phyloP scores from a whole-genome alignment of 2,329 filamentous ascomycete genomes.

The Fusarium incarnatum region DNA sequence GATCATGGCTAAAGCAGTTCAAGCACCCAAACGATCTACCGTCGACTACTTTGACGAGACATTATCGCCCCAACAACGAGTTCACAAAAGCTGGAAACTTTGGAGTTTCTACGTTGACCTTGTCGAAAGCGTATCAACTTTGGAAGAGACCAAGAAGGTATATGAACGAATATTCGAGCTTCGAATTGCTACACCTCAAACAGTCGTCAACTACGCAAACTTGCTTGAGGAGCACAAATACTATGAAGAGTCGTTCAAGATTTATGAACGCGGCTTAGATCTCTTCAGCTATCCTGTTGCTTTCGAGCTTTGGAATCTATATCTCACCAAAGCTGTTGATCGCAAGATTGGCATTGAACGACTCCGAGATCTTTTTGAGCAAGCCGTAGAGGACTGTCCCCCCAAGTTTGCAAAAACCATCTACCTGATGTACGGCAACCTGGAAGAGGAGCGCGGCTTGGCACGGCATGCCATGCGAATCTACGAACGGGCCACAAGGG shows the following conservation, averaged over 20 bases:
- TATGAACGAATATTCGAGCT: constrained; percentile 99
- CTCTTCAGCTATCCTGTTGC: constrained; percentile 99
- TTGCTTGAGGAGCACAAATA: constrained; percentile 94
- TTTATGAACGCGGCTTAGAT: constrained; percentile 95
- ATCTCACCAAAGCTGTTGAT: constrained; percentile 96
- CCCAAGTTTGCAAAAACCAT: constrained; percentile 96
- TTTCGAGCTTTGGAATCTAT: constrained; percentile 98
- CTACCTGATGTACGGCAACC: constrained; percentile 97
- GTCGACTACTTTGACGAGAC: constrained; percentile 99
- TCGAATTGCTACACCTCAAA: constrained; percentile 96
- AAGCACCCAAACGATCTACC: constrained; percentile 95
- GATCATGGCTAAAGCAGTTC: constrained; percentile 97
- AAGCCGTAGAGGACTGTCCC: constrained; percentile 93
- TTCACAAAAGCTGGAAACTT: constrained; percentile 99
- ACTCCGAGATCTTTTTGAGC: constrained; percentile 94
- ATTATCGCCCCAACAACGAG: constrained; percentile 90
- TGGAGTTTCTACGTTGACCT: constrained; percentile 99
- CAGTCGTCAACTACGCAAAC: constrained; percentile 98
- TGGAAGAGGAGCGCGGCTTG: constrained; percentile 95
- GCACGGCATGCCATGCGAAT: constrained; percentile 98
- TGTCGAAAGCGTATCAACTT: constrained; percentile 89
- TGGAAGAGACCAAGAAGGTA: constrained; percentile 92
- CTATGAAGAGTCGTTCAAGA: constrained; percentile 97
- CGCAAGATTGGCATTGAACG: constrained; percentile 96
- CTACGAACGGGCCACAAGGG: constrained; percentile 95